These are phyloP conservation scores for Rhizoclosmatium globosum DNA, from an alignment of 192 early-diverging fungal genomes.

Conservation along the genomic window DNA sequence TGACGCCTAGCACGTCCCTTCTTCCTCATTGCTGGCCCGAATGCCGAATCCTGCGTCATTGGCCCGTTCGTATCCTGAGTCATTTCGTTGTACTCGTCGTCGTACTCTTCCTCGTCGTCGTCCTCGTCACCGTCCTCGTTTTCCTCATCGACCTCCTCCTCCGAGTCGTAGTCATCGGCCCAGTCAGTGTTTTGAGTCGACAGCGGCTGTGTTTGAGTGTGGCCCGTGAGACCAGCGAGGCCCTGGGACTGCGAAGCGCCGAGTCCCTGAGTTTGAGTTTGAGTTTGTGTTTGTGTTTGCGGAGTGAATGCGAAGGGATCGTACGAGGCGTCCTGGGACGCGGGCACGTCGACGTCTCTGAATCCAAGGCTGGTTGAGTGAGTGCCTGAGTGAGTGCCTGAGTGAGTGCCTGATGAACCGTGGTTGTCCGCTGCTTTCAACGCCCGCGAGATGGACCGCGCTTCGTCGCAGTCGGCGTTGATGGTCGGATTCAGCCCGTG, in stretches of 20 bases:
- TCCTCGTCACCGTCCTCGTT: conserved; percentile 9
- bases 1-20: neutral
- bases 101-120: conserved; percentile 12
- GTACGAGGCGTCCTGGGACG: conserved; percentile 1
- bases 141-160: conserved; percentile 16
- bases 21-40: neutral
- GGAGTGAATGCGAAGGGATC: conserved; percentile 16
- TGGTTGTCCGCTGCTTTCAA: neutral
- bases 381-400: too few relatives aligned
- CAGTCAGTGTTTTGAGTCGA: neutral
- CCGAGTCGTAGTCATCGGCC: conserved; percentile 11
- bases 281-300: neutral
- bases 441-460: neutral
- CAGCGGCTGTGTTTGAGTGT: neutral
- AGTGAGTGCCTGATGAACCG: conserved; percentile 1
- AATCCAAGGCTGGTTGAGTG: neutral
- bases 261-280: conserved; percentile 18
- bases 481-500: neutral
- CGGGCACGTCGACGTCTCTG: neutral
- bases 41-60: conserved; percentile 3
- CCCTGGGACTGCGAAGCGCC: neutral
- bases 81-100: neutral
- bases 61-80: neutral
- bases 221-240: neutral
- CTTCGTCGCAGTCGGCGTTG: neutral